Conservation (phyloP, 169 alveolate species). For the Plasmodium vivax region DNA sequence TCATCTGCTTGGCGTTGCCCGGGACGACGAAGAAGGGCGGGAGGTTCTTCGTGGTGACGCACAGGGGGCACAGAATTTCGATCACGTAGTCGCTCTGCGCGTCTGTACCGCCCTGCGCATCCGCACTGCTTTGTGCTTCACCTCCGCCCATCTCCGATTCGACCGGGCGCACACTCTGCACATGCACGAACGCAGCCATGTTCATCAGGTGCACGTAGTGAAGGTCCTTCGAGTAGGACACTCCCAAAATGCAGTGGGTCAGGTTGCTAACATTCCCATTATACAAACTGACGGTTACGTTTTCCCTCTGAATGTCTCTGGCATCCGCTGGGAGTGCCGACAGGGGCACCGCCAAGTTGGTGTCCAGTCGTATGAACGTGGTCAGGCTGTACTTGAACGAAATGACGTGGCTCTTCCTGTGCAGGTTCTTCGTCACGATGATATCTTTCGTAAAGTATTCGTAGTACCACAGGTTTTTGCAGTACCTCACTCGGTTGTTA, state of each 20-base stretch:
- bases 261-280: slow-evolving; percentile 46
- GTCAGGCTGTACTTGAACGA: slow-evolving; percentile 40
- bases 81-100: slow-evolving; percentile 17
- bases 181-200: slow-evolving; percentile 71
- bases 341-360: slow-evolving; percentile 60
- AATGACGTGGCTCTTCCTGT: slow-evolving; percentile 44
- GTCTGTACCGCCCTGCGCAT: background rate
- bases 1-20: slow-evolving; percentile 75
- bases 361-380: slow-evolving; percentile 34
- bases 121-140: background rate
- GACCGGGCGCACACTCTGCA: slow-evolving; percentile 16
- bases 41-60: slow-evolving; percentile 77
- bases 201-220: slow-evolving; percentile 59
- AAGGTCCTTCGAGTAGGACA: slow-evolving; percentile 55
- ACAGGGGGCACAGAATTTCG: slow-evolving; percentile 79
- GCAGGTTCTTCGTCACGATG: background rate
- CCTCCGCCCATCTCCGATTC: background rate
- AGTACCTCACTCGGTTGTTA: slow-evolving; percentile 28
- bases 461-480: slow-evolving; percentile 58
- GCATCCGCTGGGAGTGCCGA: slow-evolving; percentile 72
- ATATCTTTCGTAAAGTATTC: slow-evolving; percentile 69
- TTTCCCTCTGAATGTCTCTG: slow-evolving; percentile 41
- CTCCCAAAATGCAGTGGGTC: slow-evolving; percentile 49
- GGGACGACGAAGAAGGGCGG: slow-evolving; percentile 82
- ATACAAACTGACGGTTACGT: slow-evolving; percentile 41